Conservation (phyloP, 345 rosid species). For the Angophora floribunda region DNA sequence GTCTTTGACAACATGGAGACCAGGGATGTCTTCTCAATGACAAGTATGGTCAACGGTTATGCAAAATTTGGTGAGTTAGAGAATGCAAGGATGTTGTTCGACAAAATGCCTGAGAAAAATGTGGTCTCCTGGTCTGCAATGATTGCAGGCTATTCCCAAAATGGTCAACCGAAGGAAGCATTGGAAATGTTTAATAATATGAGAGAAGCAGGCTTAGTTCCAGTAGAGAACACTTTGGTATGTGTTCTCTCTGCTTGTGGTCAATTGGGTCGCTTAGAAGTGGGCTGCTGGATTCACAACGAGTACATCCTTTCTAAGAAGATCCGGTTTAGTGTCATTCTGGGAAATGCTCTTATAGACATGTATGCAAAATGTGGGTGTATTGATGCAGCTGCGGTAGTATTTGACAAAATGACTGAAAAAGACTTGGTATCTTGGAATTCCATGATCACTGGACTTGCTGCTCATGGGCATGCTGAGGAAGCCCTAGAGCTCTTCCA, state of each 20-base stretch:
- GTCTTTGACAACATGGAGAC: constrained; percentile 14
- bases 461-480: constrained; percentile 21
- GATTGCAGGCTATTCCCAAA: constrained; percentile 37
- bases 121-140: constrained; percentile 35
- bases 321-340: constrained; percentile 7
- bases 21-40: constrained; percentile 38
- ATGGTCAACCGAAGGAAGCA: constrained; percentile 24
- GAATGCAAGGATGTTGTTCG: constrained; percentile 14
- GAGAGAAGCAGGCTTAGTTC: constrained; percentile 9
- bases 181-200: constrained; percentile 13
- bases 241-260: constrained; percentile 38
- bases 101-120: constrained; percentile 32
- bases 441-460: constrained; percentile 25
- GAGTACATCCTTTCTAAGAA: neutral
- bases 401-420: constrained; percentile 9
- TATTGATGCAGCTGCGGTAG: constrained; percentile 10
- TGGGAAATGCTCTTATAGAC: constrained; percentile 22
- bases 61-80: constrained; percentile 24
- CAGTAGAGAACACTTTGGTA: constrained; percentile 19
- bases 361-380: constrained; percentile 38
- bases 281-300: constrained; percentile 14
- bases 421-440: constrained; percentile 32
- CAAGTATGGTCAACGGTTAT: constrained; percentile 32
- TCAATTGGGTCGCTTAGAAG: constrained; percentile 22
- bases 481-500: constrained; percentile 24